Percentiles rank a stretch among this genome's conserved stretches.
Conservation (phyloP, 345 rosid genomes). For the Pistacia integerrima region DNA sequence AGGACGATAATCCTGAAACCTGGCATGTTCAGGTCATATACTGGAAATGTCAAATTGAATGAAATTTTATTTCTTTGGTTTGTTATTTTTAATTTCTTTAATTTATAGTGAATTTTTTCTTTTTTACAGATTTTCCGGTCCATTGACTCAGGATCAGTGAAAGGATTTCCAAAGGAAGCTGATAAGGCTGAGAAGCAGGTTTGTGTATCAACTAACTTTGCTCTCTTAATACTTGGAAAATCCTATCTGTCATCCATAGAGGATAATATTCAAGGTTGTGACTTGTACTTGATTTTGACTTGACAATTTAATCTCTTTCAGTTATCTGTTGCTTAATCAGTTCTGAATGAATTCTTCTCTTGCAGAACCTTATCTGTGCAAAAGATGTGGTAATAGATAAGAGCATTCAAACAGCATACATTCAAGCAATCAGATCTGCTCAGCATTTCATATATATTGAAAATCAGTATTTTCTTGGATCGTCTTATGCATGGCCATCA, state of each 20-base stretch:
- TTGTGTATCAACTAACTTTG: conserved; percentile 27
- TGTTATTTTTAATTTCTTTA: not conserved
- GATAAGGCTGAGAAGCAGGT: conserved; percentile 52
- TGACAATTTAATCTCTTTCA: not conserved
- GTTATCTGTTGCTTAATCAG: conserved; percentile 1
- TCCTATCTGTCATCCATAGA: not conserved
- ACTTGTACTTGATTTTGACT: not conserved
- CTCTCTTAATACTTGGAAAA: not conserved
- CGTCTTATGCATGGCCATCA: conserved; percentile 95
- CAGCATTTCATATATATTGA: conserved; percentile 94
- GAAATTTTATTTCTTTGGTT: not conserved
- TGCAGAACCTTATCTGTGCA: conserved; percentile 76
- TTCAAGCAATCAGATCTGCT: conserved; percentile 97
- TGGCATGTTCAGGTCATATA: conserved; percentile 88
- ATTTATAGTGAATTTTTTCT: conserved; percentile 2
- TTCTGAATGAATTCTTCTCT: conserved; percentile 18
- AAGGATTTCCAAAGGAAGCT: conserved; percentile 71
- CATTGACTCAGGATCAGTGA: conserved; percentile 78
- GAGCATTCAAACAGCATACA: conserved; percentile 94
- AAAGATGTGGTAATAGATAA: conserved; percentile 77
- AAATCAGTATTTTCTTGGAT: conserved; percentile 97
- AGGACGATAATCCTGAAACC: conserved; percentile 60
- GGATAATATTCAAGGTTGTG: not conserved
- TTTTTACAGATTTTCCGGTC: conserved; percentile 74
- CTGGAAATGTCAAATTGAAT: conserved; percentile 3